Evolutionary conservation across 1,284 basidiomycete species (phyloP).

Genomic region (Sporisorium graminicola): DNA sequence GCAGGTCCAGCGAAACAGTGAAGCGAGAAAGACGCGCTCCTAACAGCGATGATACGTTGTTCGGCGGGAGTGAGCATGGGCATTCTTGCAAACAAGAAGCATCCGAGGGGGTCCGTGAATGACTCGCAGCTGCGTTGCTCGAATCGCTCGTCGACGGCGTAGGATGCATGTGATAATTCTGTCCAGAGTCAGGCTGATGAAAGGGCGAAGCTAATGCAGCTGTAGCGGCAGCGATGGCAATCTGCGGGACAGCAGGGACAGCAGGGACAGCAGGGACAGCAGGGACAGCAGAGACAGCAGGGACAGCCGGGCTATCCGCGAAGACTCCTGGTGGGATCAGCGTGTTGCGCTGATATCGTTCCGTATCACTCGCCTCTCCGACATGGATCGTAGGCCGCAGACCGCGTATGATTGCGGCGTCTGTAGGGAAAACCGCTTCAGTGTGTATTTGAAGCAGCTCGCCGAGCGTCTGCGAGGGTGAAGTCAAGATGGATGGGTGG

Average conservation of each 20-base stretch:
- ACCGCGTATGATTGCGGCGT: not conserved
- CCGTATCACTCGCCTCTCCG: not conserved
- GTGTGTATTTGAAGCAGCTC: not conserved
- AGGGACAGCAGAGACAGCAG: too few relatives aligned
- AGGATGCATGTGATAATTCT: too few relatives aligned
- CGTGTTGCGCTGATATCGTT: not conserved
- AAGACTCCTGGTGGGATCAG: not conserved
- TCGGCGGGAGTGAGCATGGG: constrained; percentile 17
- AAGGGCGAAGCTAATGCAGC: not conserved
- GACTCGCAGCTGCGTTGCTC: not conserved
- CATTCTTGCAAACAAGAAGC: constrained; percentile 11
- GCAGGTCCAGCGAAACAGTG: not conserved
- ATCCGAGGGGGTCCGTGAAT: constrained; percentile 15
- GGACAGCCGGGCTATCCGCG: not conserved
- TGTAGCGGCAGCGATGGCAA: not conserved
- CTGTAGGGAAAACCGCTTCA: too few relatives aligned
- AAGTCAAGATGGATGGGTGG: not conserved
- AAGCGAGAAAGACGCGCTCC: not conserved
- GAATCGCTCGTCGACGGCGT: not conserved
- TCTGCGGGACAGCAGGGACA: not conserved
- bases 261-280: too few relatives aligned
- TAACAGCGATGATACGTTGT: constrained; percentile 10
- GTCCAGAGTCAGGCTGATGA: not conserved
- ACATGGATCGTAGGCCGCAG: not conserved
- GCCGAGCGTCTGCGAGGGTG: not conserved